Base-by-base conservation (phyloP, 2,329 filamentous ascomycete species). In the Xylaria sp. region DNA sequence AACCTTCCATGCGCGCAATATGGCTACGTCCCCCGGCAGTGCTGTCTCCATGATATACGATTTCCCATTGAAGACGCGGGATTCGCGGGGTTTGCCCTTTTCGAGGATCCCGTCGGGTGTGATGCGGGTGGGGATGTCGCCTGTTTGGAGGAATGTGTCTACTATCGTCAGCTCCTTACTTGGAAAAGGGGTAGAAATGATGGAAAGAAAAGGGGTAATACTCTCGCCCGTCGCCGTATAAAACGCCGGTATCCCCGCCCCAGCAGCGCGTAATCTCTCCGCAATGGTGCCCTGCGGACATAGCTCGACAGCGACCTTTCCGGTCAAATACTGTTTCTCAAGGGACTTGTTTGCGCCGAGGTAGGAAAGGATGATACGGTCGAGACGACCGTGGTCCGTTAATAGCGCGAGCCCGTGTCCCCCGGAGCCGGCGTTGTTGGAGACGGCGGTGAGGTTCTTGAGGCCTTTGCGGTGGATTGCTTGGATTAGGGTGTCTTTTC, bases 191-290 rank as follows among this genome's bases (percentile, higher is more conserved):
- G 39, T 6, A 48, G 34, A 49, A n/a, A 37, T 11, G 42, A 16
- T 16, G 16, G 16, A 46, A 10, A 4, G 37, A 34, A 1, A 2
- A 51, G 47, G 4, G 5, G 30, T 79, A 80, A 69, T 77, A 84
- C 83, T 80, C 44, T 83, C 84, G 58, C 85, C 90, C 0, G 90
- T 91, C 0, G 89, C 86, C 0, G 90, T 92, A 69, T 86, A 94
- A 71, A 94, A 92, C 0, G 89, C 89, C 1, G 89, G 89, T 54
- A 92, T 91, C 7, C 89, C 89, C 23, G 87, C 87, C 3, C 89
- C 89, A 1, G 84, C 89, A 5, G 88, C 88, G 48, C 88, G 79
- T 67, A 90, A 82, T 65, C 88, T 80, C 76, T 91, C 88, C 0
- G 87, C 88, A 55, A 91, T 78, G 0, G 87, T 89, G 3, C 89